Percentiles rank a stretch among this genome's conserved stretches.
Conservation (phyloP, 257 asterid species). For the Paraleonurus japonicus region DNA sequence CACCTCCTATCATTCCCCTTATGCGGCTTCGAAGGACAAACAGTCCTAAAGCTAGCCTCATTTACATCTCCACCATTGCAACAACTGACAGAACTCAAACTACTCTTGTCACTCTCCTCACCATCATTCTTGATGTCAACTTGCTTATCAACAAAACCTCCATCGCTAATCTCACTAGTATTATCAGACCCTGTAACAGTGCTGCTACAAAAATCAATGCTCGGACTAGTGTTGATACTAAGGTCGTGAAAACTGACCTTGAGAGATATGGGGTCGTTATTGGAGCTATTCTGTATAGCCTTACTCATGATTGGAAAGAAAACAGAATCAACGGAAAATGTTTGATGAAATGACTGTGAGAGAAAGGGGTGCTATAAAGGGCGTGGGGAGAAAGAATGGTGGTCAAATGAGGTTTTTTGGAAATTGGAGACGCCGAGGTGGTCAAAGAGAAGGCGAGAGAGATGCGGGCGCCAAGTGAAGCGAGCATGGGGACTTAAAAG, state of each 20-base stretch:
- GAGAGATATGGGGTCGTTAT: conserved; percentile 36
- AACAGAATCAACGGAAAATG: conserved; percentile 5
- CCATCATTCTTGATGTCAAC: conserved; percentile 23
- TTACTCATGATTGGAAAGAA: conserved; percentile 44
- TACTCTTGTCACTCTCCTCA: conserved; percentile 31
- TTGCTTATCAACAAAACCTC: conserved; percentile 41
- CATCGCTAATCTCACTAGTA: conserved; percentile 35
- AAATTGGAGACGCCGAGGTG: conserved; percentile 60
- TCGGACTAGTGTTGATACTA: conserved; percentile 44
- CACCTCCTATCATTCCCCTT: conserved; percentile 73
- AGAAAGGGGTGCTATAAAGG: conserved; percentile 34
- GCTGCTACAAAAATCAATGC: conserved; percentile 43
- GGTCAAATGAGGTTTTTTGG: conserved; percentile 60
- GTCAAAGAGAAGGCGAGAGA: conserved; percentile 67
- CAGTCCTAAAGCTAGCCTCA: conserved; percentile 57
- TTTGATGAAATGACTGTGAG: conserved; percentile 51
- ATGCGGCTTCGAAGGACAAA: conserved; percentile 72
- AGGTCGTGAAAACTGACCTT: conserved; percentile 48
- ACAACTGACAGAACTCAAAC: conserved; percentile 37
- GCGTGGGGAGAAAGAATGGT: conserved; percentile 22
- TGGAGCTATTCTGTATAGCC: too few relatives aligned
- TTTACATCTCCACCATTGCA: conserved; percentile 25
- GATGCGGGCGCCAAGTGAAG: conserved; percentile 51
- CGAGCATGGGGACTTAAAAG: conserved; percentile 39
- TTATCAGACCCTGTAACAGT: conserved; percentile 50